phyloP scores from a whole-genome alignment of 441 rosid species.

The Euphorbia schlechtendalii region DNA sequence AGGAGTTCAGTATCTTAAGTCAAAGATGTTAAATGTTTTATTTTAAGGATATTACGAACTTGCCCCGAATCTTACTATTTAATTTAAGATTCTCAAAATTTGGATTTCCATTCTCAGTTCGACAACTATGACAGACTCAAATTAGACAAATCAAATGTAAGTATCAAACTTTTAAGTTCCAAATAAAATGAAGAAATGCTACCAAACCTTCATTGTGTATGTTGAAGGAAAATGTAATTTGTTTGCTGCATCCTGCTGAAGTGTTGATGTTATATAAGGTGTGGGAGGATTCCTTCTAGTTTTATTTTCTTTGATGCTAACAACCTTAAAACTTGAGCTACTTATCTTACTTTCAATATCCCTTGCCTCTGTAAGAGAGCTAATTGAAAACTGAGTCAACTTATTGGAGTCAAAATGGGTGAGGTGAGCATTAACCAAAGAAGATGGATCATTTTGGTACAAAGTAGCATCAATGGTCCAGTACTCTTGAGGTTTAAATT shows the following conservation, averaged over 20 bases:
- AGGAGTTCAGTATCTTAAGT: too few relatives aligned
- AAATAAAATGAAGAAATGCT: constrained; percentile 11
- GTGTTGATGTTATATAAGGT: constrained; percentile 96
- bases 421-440: constrained; percentile 41
- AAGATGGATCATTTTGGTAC: constrained; percentile 28
- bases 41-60: too few relatives aligned
- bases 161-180: not conserved
- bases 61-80: too few relatives aligned
- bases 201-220: constrained; percentile 78
- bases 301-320: constrained; percentile 47
- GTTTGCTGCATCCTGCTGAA: constrained; percentile 99
- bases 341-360: constrained; percentile 51
- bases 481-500: constrained; percentile 75
- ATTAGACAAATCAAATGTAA: not conserved
- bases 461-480: constrained; percentile 63
- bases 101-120: too few relatives aligned
- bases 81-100: too few relatives aligned
- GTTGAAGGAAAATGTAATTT: constrained; percentile 67
- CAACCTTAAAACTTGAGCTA: constrained; percentile 46
- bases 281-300: constrained; percentile 73
- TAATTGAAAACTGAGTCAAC: constrained; percentile 70
- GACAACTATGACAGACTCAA: too few relatives aligned
- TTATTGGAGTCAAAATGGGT: constrained; percentile 60
- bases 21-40: too few relatives aligned
- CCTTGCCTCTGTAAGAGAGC: constrained; percentile 49